Evolutionary conservation across 345 rosid genomes (phyloP).

Genomic region (Citrus maxima): DNA sequence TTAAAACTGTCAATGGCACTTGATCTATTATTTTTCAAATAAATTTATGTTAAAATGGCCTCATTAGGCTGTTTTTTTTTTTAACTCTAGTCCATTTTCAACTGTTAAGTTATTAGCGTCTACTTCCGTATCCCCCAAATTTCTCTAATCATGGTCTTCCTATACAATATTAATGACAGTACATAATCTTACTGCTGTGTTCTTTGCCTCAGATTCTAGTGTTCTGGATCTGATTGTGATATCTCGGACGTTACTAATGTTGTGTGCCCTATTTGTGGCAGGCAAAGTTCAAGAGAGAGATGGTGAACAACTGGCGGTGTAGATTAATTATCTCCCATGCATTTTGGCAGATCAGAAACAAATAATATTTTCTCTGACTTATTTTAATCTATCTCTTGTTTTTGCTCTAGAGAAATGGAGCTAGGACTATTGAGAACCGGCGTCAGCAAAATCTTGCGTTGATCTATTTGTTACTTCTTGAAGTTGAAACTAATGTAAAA

Average conservation of each 20-base stretch:
- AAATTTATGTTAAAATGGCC: background rate
- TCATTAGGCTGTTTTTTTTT: background rate
- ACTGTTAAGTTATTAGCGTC: background rate
- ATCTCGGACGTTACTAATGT: conserved; percentile 1
- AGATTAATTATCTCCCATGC: conserved; percentile 20
- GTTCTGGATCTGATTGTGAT: background rate
- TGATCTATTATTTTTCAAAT: background rate
- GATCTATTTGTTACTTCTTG: conserved; percentile 27
- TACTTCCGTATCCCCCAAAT: background rate
- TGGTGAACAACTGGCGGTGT: conserved; percentile 44
- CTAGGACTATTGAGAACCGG: conserved; percentile 39
- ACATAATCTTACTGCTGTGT: too few relatives aligned
- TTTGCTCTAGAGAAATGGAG: conserved; percentile 36
- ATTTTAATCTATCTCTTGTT: conserved; percentile 18
- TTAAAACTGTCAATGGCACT: background rate
- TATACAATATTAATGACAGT: background rate
- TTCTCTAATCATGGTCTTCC: too few relatives aligned
- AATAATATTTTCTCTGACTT: conserved; percentile 37
- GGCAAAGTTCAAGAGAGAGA: conserved; percentile 60
- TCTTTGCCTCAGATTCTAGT: background rate
- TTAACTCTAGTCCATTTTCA: background rate
- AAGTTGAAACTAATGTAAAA: conserved; percentile 33
- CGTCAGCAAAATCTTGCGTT: conserved; percentile 22
- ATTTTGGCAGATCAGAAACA: conserved; percentile 29
- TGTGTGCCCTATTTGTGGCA: conserved; percentile 21